These are phyloP conservation scores for Pseudogymnoascus sp. DNA, from an alignment of 2,329 filamentous ascomycete species.

Conservation along the genomic window DNA sequence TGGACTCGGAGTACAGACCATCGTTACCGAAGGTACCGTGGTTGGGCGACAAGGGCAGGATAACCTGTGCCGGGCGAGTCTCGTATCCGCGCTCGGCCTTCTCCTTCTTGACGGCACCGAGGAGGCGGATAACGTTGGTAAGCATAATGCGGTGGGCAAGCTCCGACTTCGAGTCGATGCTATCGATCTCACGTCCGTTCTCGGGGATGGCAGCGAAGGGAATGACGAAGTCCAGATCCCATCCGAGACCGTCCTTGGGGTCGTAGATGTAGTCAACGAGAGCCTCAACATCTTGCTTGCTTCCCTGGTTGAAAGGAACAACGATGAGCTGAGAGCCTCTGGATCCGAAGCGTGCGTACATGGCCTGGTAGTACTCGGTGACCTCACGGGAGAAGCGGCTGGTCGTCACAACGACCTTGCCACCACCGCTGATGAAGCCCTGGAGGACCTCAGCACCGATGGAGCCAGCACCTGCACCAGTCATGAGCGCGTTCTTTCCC, in stretches of 20 bases:
- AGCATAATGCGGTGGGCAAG: slow-evolving; percentile 98
- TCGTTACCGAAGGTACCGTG: slow-evolving; percentile 98
- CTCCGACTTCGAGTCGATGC: slow-evolving; percentile 94
- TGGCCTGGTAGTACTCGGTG: slow-evolving; percentile 97
- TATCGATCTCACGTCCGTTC: slow-evolving; percentile 94
- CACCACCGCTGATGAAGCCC: slow-evolving; percentile 90
- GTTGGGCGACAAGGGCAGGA: slow-evolving; percentile 91
- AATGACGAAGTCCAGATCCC: slow-evolving; percentile 94
- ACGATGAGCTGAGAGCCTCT: slow-evolving; percentile 95
- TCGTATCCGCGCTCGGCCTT: slow-evolving; percentile 84
- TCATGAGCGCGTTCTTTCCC: slow-evolving; percentile 96
- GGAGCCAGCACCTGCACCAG: slow-evolving; percentile 91
- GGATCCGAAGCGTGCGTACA: slow-evolving; percentile 92
- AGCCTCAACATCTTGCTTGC: slow-evolving; percentile 94
- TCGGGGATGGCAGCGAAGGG: slow-evolving; percentile 97
- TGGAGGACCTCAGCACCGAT: slow-evolving; percentile 96
- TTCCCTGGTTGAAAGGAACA: slow-evolving; percentile 97
- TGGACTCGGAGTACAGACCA: slow-evolving; percentile 96
- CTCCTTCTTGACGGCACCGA: slow-evolving; percentile 84
- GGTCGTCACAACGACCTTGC: slow-evolving; percentile 93
- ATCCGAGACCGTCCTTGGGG: slow-evolving; percentile 88
- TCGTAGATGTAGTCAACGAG: slow-evolving; percentile 96
- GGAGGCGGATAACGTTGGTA: slow-evolving; percentile 86
- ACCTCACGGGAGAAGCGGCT: slow-evolving; percentile 95
- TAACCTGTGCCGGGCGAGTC: slow-evolving; percentile 92